Conservation (phyloP, 352 stramenopile species). For the Pythium grandisporangium region DNA sequence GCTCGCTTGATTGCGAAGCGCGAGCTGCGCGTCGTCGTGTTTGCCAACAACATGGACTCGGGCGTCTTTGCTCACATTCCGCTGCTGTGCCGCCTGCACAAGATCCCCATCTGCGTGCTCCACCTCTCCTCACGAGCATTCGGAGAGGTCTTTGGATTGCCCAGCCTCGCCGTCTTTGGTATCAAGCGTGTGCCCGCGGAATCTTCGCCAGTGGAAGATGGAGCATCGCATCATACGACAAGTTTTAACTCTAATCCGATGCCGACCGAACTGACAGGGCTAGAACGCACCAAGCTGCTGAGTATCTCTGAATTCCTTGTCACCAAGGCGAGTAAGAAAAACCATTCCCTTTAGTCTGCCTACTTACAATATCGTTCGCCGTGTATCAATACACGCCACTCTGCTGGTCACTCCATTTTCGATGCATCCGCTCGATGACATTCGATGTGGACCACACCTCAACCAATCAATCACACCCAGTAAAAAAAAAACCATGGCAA, state of each 20-base stretch:
- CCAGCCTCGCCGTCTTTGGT: conserved; percentile 42
- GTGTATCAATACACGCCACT: no score
- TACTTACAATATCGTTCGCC: no score
- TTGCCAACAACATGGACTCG: conserved; percentile 53
- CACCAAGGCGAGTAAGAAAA: conserved; percentile 49
- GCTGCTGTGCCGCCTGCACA: conserved; percentile 54
- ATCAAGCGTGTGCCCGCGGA: conserved; percentile 21
- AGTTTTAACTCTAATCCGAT: not conserved
- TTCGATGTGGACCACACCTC: conserved; percentile 18
- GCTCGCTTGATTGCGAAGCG: conserved; percentile 23
- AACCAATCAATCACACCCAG: conserved; percentile 11
- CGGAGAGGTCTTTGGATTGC: conserved; percentile 41
- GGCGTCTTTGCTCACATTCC: conserved; percentile 52
- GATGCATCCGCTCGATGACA: no score
- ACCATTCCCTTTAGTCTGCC: conserved; percentile 12
- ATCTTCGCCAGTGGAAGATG: not conserved
- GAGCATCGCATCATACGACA: not conserved
- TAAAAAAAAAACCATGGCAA: no score
- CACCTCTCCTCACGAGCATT: conserved; percentile 62
- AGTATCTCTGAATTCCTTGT: conserved; percentile 59
- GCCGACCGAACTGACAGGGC: conserved; percentile 6
- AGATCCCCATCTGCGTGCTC: conserved; percentile 60
- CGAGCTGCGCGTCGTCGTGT: conserved; percentile 50
- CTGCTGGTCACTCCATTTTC: no score
- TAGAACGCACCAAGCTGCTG: conserved; percentile 26